Percentiles rank a stretch among this genome's conserved stretches.
phyloP scores from a whole-genome alignment of 2,329 filamentous ascomycete genomes.

The Huntiella abstrusa region DNA sequence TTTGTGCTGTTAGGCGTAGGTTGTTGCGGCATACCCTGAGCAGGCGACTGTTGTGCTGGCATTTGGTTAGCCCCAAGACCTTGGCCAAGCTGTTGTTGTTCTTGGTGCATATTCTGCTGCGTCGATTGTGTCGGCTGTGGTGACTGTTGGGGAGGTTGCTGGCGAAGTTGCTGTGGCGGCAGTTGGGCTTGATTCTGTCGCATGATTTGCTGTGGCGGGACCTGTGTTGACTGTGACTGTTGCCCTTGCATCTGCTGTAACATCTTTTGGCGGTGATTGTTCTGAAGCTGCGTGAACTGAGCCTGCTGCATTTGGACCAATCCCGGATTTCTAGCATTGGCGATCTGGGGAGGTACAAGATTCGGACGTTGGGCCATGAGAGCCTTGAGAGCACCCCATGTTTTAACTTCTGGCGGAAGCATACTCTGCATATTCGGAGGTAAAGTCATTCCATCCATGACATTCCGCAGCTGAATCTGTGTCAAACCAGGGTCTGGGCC shows the following conservation, averaged over 20 bases:
- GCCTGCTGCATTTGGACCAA: too few species aligned
- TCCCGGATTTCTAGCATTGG: neutral
- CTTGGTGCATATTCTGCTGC: slow-evolving; percentile 14
- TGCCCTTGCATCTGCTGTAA: neutral
- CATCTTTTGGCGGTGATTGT: neutral
- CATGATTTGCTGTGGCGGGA: slow-evolving; percentile 1
- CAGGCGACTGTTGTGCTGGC: slow-evolving; percentile 10
- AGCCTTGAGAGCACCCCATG: too few species aligned
- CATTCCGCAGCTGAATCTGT: too few species aligned
- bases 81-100: slow-evolving; percentile 7
- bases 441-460: too few species aligned
- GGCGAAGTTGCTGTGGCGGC: too few species aligned
- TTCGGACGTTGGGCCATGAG: neutral
- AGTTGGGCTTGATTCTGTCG: neutral
- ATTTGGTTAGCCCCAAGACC: neutral
- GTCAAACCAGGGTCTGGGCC: too few species aligned
- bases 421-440: too few species aligned
- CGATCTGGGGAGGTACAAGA: neutral
- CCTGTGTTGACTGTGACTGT: neutral
- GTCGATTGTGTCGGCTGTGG: slow-evolving; percentile 9
- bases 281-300: too few species aligned
- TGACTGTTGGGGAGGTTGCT: neutral
- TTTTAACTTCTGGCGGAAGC: neutral
- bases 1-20: neutral
- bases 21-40: slow-evolving; percentile 12